Base-by-base conservation (phyloP, 2,329 filamentous ascomycete species). In the Fusarium succisae region DNA sequence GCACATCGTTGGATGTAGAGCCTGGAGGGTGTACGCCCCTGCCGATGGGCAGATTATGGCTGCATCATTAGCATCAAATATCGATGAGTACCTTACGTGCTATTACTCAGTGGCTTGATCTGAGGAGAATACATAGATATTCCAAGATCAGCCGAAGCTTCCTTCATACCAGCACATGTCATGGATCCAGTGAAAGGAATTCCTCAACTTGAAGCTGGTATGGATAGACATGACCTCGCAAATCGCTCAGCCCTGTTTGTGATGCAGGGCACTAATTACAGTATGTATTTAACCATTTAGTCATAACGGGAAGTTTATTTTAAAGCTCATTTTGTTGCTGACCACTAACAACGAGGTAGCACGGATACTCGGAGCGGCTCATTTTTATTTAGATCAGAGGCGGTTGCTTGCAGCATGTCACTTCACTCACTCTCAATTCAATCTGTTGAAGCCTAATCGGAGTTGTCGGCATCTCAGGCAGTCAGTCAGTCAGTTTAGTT, bases 231-330 rank as follows among this genome's bases (percentile, higher is more conserved):
- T 32, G 56, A 41, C 20, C 47, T 59, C 43, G 47, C 47, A 41
- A 63, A 74, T 71, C 61, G 48, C 44, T 55, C 70, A 73, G 70
- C 70, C 71, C 58, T 73, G 70, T 48, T 54, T 24, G 66, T 51
- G 43, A 69, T 56, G 30, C 56, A 60, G 50, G 65, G 44, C 54
- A 32, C 32, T 53, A 41, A 14, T 13, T 22, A 22, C 9, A 9
- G 12, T 41, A 24, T 24, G 48, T 26, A 56, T 37, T 58, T 63
- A 28, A 37, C 41, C 22, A 63, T 39, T 57, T 59, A 59, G 41
- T 22, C 43, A 48, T 58, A 26, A 69, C 53, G 47, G 51, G 63
- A 73, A 62, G 66, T 69, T 73, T 73, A 64, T 67, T 73, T 70
- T 45, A 59, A 45, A 50, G 47, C 66, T 69, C 65, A 68, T 48